A percentile compares a stretch with the other conserved stretches of the same genome.
Conservation (phyloP, 805 yeast genomes). For the Brettanomyces naardenensis region DNA sequence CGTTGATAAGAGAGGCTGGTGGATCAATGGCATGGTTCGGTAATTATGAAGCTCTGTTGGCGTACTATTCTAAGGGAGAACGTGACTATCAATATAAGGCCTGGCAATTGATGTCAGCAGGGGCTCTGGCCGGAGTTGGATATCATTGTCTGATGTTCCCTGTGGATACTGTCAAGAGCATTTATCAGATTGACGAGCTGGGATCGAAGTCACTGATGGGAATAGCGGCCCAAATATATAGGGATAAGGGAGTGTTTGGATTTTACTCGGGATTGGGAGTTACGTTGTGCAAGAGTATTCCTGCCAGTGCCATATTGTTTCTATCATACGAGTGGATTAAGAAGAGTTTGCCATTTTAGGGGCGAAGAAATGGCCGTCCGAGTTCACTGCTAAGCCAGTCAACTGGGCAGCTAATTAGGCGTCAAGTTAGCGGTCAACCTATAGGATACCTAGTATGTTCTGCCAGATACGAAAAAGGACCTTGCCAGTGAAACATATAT, state of each 20-base stretch:
- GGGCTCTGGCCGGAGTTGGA: slow-evolving; percentile 80
- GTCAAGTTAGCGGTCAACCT: no score
- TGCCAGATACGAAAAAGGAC: no score
- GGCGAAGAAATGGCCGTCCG: no score
- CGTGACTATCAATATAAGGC: slow-evolving; percentile 27
- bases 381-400: no score
- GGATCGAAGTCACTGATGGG: slow-evolving; percentile 19
- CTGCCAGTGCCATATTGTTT: slow-evolving; percentile 86
- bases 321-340: slow-evolving; percentile 65
- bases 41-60: slow-evolving; percentile 56
- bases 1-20: slow-evolving; percentile 73
- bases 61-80: slow-evolving; percentile 22
- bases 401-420: no score
- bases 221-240: slow-evolving; percentile 34
- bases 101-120: slow-evolving; percentile 59
- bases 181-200: slow-evolving; percentile 55
- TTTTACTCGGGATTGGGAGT: slow-evolving; percentile 83
- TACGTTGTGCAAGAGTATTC: slow-evolving; percentile 73
- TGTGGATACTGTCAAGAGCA: slow-evolving; percentile 82
- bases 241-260: slow-evolving; percentile 55
- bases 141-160: slow-evolving; percentile 82
- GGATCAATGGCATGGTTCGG: slow-evolving; percentile 97
- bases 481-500: no score
- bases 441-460: no score
- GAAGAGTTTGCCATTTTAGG: slow-evolving; percentile 5